Conservation (phyloP, 2,329 filamentous ascomycete genomes). For the Aspergillus sp. region DNA sequence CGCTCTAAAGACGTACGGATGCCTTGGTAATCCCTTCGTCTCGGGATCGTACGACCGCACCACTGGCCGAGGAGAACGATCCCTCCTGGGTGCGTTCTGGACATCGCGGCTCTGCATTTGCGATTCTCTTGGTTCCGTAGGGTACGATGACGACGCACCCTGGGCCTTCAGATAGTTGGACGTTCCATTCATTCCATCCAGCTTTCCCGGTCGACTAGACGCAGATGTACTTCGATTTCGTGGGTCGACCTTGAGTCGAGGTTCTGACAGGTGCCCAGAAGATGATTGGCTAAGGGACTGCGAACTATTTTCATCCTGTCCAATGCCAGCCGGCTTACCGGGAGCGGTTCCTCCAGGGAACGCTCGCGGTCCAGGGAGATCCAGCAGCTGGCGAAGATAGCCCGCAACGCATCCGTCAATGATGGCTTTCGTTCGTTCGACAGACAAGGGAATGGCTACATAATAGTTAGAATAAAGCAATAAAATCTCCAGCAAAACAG, state of each 20-base stretch:
- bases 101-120: conserved; percentile 26
- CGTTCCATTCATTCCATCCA: conserved; percentile 14
- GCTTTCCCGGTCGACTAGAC: conserved; percentile 20
- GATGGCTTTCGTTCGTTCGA: conserved; percentile 59
- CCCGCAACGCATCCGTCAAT: conserved; percentile 54
- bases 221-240: conserved; percentile 28
- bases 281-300: conserved; percentile 6
- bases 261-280: conserved; percentile 17
- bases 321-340: conserved; percentile 7
- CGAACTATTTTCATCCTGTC: conserved; percentile 14
- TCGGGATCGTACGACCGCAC: conserved; percentile 21
- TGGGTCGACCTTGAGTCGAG: conserved; percentile 14
- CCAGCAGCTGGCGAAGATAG: conserved; percentile 48
- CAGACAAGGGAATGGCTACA: conserved; percentile 52
- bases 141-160: conserved; percentile 7
- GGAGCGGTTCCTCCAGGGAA: conserved; percentile 18
- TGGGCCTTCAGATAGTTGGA: conserved; percentile 18
- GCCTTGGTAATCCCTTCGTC: conserved; percentile 38
- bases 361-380: conserved; percentile 19
- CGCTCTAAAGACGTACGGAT: conserved; percentile 64
- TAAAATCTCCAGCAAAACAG: neutral
- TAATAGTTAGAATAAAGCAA: conserved; percentile 5
- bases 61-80: conserved; percentile 18
- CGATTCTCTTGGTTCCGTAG: conserved; percentile 18
- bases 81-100: conserved; percentile 20